Base-by-base conservation (phyloP, 345 rosid species). In the Hirschfeldia incana region DNA sequence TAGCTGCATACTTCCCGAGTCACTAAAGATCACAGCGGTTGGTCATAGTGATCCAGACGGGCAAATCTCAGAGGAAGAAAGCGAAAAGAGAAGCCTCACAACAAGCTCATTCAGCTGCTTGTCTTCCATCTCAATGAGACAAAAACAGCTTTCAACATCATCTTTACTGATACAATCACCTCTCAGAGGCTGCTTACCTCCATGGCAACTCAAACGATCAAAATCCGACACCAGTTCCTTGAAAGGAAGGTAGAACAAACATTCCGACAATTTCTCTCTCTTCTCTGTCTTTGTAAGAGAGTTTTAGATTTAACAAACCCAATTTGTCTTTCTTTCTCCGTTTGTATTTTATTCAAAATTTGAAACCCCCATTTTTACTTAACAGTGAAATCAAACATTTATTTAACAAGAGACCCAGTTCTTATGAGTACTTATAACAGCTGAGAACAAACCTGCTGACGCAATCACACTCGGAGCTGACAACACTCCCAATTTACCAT, bases 1-100 rank as follows among this genome's bases (percentile, higher is more conserved):
- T 86, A 95, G 89, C 81, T 95, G 97, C 83, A 76, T 95, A 37
- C 97, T 95, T 61, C 94, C 99, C 0, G 94, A 95, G 78, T 73
- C 94, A 57, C 91, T 95, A 9, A 90, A 88, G 88, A 83, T 85
- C 1, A 83, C 94, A 8, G 85, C 88, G 2, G 91, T 88, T 42
- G 67, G 69, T 21, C 91, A 88, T 11, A 93, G 88, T 11, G 94
- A 93, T 32, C 89, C 95, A 1, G 80, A 86, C 71, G 86, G 74
- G 37, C 86, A 90, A 79, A 88, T 73, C 0, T 75, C 69, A 2
- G 96, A 93, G 17, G 88, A 88, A 44, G 99, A 95, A 66, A 93
- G 79, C 83, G 88, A 83, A 85, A 88, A 89, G 44, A 85, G 82
- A 61, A 84, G 89, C 33, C 80, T 80, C 3, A 80, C 33, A 6